A percentile compares a stretch with the other conserved stretches of the same genome.
These are phyloP conservation scores for Neoascochyta sp. DNA, from an alignment of 2,329 filamentous ascomycete genomes.

Conservation along the genomic window DNA sequence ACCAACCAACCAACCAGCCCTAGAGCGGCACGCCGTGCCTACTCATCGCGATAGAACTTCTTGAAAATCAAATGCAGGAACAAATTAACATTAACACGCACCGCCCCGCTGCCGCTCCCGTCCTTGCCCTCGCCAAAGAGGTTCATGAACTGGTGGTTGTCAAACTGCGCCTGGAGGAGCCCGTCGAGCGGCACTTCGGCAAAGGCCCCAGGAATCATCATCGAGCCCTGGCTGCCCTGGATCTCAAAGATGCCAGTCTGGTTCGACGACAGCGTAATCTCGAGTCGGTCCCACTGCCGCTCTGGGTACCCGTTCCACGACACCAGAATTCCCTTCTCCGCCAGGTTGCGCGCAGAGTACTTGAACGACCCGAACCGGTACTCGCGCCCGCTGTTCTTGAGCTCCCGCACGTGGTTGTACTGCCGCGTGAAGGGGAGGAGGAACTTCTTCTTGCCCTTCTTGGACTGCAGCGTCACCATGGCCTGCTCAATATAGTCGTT, in stretches of 20 bases:
- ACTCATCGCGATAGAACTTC: conserved; percentile 75
- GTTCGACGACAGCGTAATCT: conserved; percentile 91
- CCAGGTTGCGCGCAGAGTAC: conserved; percentile 84
- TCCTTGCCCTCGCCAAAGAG: conserved; percentile 57
- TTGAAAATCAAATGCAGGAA: conserved; percentile 96
- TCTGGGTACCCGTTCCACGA: conserved; percentile 81
- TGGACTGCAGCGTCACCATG: conserved; percentile 94
- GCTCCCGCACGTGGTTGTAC: conserved; percentile 96
- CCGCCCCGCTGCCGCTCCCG: conserved; percentile 34
- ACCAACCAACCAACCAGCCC: conserved; percentile 1
- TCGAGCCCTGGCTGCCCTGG: conserved; percentile 84
- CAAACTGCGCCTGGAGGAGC: conserved; percentile 92
- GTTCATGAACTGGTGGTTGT: conserved; percentile 93
- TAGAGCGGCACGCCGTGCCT: conserved; percentile 1
- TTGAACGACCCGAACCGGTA: conserved; percentile 98
- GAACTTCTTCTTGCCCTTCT: conserved; percentile 93
- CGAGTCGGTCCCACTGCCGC: conserved; percentile 84
- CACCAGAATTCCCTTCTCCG: conserved; percentile 90
- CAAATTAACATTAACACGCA: conserved; percentile 93
- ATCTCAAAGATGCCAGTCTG: conserved; percentile 91
- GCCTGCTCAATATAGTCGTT: conserved; percentile 99
- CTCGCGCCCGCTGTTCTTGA: conserved; percentile 85
- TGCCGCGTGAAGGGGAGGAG: conserved; percentile 96
- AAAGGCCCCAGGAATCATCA: conserved; percentile 92
- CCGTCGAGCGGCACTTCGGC: conserved; percentile 88